Conservation (phyloP, 164 flowering plant species). For the Berberis vulgaris region DNA sequence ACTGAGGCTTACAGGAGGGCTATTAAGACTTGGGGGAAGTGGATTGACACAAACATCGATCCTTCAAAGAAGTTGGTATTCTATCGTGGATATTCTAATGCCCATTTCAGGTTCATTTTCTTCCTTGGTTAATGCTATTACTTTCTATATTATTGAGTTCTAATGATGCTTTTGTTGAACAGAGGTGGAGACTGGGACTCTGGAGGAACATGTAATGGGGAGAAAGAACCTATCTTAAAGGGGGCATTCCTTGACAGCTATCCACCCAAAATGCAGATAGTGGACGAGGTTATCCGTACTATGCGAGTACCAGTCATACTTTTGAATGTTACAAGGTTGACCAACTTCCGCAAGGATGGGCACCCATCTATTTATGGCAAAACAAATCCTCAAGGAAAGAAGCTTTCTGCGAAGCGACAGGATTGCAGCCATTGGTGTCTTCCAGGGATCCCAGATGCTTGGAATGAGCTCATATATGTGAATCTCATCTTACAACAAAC, state of each 20-base stretch:
- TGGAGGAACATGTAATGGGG: slow-evolving; percentile 88
- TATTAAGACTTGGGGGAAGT: slow-evolving; percentile 76
- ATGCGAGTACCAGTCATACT: slow-evolving; percentile 52
- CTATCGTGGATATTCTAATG: slow-evolving; percentile 87
- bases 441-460: slow-evolving; percentile 96
- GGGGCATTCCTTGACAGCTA: slow-evolving; percentile 61
- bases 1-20: slow-evolving; percentile 81
- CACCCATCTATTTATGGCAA: slow-evolving; percentile 85
- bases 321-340: slow-evolving; percentile 65
- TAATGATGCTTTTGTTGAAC: slow-evolving; percentile 5
- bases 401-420: slow-evolving; percentile 54
- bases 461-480: slow-evolving; percentile 89
- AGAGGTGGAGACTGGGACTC: slow-evolving; percentile 99
- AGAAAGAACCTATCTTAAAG: slow-evolving; percentile 48
- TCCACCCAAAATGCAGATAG: slow-evolving; percentile 79
- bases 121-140: neutral
- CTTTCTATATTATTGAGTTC: neutral
- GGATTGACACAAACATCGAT: slow-evolving; percentile 56
- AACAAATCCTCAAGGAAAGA: slow-evolving; percentile 26
- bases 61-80: slow-evolving; percentile 52
- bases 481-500: slow-evolving; percentile 24
- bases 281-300: slow-evolving; percentile 62
- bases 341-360: slow-evolving; percentile 87
- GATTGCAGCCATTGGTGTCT: slow-evolving; percentile 99
- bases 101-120: slow-evolving; percentile 68